phyloP scores from a whole-genome alignment of 2,329 filamentous ascomycete genomes.

The Aspergillus hiratsukae region DNA sequence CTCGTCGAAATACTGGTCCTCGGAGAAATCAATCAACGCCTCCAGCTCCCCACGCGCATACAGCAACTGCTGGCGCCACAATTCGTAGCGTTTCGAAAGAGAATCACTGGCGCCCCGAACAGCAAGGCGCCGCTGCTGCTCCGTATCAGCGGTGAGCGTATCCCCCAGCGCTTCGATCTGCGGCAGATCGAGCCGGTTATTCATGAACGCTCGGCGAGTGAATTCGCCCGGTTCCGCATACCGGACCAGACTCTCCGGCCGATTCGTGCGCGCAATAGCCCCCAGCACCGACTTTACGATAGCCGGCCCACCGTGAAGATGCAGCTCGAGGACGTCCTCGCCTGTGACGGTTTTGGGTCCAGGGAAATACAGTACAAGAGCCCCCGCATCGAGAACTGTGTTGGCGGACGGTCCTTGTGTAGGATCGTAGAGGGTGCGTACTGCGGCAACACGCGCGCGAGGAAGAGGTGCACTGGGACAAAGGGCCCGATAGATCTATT shows the following conservation, averaged over 20 bases:
- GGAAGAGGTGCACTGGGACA: conserved; percentile 54
- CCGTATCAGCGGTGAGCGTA: conserved; percentile 65
- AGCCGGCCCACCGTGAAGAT: conserved; percentile 88
- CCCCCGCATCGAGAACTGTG: conserved; percentile 66
- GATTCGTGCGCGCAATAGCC: conserved; percentile 58
- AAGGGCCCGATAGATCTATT: conserved; percentile 60
- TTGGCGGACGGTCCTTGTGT: conserved; percentile 29
- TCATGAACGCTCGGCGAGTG: conserved; percentile 85
- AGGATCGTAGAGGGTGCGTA: conserved; percentile 70
- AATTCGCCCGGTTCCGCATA: conserved; percentile 96
- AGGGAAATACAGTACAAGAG: conserved; percentile 79
- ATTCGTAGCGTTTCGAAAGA: conserved; percentile 72
- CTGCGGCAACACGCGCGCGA: conserved; percentile 60
- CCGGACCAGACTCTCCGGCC: conserved; percentile 50
- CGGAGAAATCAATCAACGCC: conserved; percentile 92
- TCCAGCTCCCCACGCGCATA: conserved; percentile 86
- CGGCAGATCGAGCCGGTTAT: conserved; percentile 76
- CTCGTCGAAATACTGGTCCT: conserved; percentile 96
- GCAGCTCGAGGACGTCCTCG: conserved; percentile 86
- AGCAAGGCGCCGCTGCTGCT: conserved; percentile 85
- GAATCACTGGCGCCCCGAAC: conserved; percentile 69
- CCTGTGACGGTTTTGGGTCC: conserved; percentile 80
- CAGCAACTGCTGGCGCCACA: conserved; percentile 72
- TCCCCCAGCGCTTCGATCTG: conserved; percentile 68
- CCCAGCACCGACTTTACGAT: conserved; percentile 80